Conservation (phyloP, 176 grass and related monocot species). For the Raddia distichophylla region DNA sequence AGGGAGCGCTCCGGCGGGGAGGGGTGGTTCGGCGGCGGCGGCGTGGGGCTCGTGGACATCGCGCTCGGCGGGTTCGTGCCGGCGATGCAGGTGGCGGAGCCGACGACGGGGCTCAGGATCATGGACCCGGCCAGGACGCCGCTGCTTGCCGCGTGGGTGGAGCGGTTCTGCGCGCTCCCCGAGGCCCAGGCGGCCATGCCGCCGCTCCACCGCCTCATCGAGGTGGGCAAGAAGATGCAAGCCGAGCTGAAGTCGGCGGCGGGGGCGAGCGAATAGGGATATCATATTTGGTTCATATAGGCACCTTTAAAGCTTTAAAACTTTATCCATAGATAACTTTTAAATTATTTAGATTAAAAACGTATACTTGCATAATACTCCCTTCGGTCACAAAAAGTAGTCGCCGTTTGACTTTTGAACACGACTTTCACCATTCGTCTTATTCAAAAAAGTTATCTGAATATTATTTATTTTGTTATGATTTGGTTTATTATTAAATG, state of each 20-base stretch:
- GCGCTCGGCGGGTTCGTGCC: slow-evolving; percentile 43
- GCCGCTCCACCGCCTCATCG: slow-evolving; percentile 7
- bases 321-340: no score
- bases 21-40: slow-evolving; percentile 57
- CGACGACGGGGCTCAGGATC: slow-evolving; percentile 26
- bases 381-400: no score
- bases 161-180: slow-evolving; percentile 42
- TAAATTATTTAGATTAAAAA: no score
- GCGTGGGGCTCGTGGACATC: slow-evolving; percentile 57
- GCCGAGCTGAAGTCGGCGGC: not conserved
- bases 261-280: no score
- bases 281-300: no score
- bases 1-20: not conserved
- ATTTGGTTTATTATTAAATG: no score
- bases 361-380: no score
- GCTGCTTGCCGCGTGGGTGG: slow-evolving; percentile 46
- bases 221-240: slow-evolving; percentile 36
- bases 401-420: no score
- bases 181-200: slow-evolving; percentile 48
- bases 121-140: slow-evolving; percentile 46
- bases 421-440: no score
- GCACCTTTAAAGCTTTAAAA: no score
- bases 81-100: slow-evolving; percentile 43
- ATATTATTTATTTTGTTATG: no score
- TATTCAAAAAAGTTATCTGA: no score